Evolutionary conservation across 257 asterid species (phyloP), one percentile per base, ranked within the genome.

Genomic region (Rauvolfia tetraphylla): DNA sequence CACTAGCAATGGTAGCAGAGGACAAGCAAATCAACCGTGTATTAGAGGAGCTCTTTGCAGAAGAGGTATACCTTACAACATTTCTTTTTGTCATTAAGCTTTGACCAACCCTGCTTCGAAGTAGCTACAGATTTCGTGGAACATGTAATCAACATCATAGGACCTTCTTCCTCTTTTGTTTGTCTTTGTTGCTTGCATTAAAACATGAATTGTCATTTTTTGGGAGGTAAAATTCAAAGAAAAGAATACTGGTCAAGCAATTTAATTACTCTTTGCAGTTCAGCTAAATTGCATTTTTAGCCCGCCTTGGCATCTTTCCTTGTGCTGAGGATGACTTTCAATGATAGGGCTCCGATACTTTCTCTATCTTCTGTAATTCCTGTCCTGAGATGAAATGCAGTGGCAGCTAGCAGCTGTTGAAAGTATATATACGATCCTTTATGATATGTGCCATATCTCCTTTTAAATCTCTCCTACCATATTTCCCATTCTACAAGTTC

Each of bases 1-100:
- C 98, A 0, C 93, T 94, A 46, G 98, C 98, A 65, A 92, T 94
- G 98, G 98, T 94, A 67, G 98, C 98, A 22, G 97, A 94, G 87
- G 98, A 92, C 88, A 94, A 94, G 76, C 97, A 94, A 84, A 94
- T 94, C 85, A 94, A 94, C 75, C 96, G 97, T 39, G 98, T 92
- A 44, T 85, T 90, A 22, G 97, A 94, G 85, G 97, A 94, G 83
- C 96, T 94, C 69, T 94, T 94, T 82, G 97, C 97, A 0, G 97
- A 94, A 86, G 93, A 94, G 98, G 97, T 94, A 85, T 46, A 68
- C 12, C 36, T 75, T 74, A 33, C 31, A 33, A 53, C 44, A 39
- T 53, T 58, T 62, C 23, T 49, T 17, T 76, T 54, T 49, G 3
- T n/a, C 13, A 53, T 51, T 65, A n/a, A 49, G 23, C 22, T 36